These are phyloP conservation scores for Saturnispora quitensis DNA, from an alignment of 805 yeast species.

Conservation along the genomic window DNA sequence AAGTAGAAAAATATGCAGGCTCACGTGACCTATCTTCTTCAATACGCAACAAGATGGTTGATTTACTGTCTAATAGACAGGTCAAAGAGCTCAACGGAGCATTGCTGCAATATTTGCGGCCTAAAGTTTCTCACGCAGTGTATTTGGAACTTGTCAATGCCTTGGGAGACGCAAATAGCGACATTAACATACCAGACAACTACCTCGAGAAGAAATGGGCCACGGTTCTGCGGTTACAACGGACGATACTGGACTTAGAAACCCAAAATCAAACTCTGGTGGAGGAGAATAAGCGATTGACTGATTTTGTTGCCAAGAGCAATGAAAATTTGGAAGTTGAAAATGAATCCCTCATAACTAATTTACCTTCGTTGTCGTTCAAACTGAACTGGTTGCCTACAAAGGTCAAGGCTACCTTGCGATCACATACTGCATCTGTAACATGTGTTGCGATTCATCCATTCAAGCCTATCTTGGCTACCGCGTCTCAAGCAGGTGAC, in stretches of 20 bases:
- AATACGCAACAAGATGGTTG: neutral
- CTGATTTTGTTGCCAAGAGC: constrained; percentile 6
- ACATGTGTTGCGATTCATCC: constrained; percentile 69
- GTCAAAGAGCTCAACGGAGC: constrained; percentile 28
- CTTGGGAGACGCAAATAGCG: constrained; percentile 1
- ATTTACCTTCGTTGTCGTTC: neutral
- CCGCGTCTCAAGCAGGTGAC: constrained; percentile 66
- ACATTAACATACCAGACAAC: constrained; percentile 21
- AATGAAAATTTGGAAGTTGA: neutral
- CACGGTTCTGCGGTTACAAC: constrained; percentile 72
- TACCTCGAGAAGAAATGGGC: constrained; percentile 76
- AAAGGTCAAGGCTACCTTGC: constrained; percentile 32
- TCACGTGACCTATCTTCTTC: constrained; percentile 3
- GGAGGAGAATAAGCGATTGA: constrained; percentile 25
- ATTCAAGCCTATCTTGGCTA: constrained; percentile 49
- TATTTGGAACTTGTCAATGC: neutral
- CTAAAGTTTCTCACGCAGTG: constrained; percentile 5
- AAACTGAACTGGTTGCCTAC: constrained; percentile 59
- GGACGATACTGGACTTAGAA: constrained; percentile 63
- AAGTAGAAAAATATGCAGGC: neutral
- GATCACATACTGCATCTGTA: constrained; percentile 53
- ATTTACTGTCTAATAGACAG: constrained; percentile 1
- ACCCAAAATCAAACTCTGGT: constrained; percentile 41
- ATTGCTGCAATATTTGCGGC: constrained; percentile 24
- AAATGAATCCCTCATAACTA: neutral